Conservation (phyloP, 257 asterid species). For the Plantago elongata region DNA sequence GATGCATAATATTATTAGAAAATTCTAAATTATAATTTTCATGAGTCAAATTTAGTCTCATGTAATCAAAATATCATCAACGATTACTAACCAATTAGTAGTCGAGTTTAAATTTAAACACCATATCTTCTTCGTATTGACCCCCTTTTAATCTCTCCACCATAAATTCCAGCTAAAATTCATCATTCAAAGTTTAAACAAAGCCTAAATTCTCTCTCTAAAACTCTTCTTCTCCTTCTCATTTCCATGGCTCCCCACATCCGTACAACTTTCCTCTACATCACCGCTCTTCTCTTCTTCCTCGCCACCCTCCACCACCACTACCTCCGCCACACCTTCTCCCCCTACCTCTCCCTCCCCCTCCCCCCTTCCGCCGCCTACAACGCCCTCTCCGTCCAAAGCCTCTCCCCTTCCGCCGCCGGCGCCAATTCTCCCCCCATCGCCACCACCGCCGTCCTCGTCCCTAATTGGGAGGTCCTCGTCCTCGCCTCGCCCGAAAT, state of each 20-base stretch:
- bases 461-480: slow-evolving; percentile 81
- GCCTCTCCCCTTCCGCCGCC: slow-evolving; percentile 7
- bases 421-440: slow-evolving; percentile 6
- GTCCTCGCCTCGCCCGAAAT: slow-evolving; percentile 40
- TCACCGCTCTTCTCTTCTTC: slow-evolving; percentile 39
- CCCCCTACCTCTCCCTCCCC: slow-evolving; percentile 6
- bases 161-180: no score
- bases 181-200: no score
- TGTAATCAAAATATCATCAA: no score
- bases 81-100: no score
- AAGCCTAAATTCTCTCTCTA: not conserved
- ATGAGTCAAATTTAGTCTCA: no score
- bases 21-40: no score
- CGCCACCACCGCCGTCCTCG: slow-evolving; percentile 47
- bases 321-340: slow-evolving; percentile 36
- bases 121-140: no score
- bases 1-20: no score
- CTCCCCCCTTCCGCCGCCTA: slow-evolving; percentile 9
- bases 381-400: slow-evolving; percentile 24
- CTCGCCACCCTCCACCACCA: slow-evolving; percentile 49
- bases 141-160: no score
- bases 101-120: no score
- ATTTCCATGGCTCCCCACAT: slow-evolving; percentile 48
- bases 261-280: slow-evolving; percentile 45
- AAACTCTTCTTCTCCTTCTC: not conserved